These are phyloP conservation scores for Fusarium dlaminii DNA, from an alignment of 2,329 filamentous ascomycete species.

Conservation along the genomic window DNA sequence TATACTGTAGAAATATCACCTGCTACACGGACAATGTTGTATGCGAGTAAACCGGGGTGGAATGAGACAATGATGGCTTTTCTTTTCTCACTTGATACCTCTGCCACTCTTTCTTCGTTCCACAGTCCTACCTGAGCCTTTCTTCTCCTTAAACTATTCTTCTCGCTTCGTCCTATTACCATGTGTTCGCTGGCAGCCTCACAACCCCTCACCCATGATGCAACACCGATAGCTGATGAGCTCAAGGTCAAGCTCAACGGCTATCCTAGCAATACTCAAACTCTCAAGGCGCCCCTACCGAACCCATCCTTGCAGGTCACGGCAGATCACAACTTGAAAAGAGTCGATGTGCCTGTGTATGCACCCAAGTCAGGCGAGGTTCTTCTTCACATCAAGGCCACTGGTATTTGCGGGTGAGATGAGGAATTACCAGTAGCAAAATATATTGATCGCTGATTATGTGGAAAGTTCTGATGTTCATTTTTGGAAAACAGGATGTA, in stretches of 20 bases:
- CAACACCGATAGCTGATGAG: conserved; percentile 11
- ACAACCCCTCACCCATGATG: conserved; percentile 17
- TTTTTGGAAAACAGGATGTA: conserved; percentile 72
- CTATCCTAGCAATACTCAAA: conserved; percentile 3
- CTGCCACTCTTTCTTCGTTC: neutral
- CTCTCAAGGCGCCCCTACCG: conserved; percentile 44
- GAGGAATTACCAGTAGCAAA: neutral
- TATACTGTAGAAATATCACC: neutral
- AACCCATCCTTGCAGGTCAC: conserved; percentile 56
- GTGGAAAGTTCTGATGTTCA: conserved; percentile 69
- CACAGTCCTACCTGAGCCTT: neutral
- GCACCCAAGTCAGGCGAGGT: conserved; percentile 64
- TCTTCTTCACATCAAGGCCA: conserved; percentile 68
- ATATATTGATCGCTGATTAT: neutral
- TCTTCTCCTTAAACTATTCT: neutral
- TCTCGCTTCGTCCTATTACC: neutral
- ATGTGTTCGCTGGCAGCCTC: conserved; percentile 38
- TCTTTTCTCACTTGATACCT: neutral
- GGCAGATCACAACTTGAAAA: conserved; percentile 66
- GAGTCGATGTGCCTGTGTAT: conserved; percentile 65
- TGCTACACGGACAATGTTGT: neutral
- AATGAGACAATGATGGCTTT: neutral
- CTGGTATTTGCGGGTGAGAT: conserved; percentile 69
- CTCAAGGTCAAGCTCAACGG: conserved; percentile 31
- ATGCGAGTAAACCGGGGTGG: neutral